Percentiles rank a stretch among this genome's conserved stretches.
phyloP scores from a whole-genome alignment of 2,329 filamentous ascomycete species.

The Hymenotorrendiella dingleyae region DNA sequence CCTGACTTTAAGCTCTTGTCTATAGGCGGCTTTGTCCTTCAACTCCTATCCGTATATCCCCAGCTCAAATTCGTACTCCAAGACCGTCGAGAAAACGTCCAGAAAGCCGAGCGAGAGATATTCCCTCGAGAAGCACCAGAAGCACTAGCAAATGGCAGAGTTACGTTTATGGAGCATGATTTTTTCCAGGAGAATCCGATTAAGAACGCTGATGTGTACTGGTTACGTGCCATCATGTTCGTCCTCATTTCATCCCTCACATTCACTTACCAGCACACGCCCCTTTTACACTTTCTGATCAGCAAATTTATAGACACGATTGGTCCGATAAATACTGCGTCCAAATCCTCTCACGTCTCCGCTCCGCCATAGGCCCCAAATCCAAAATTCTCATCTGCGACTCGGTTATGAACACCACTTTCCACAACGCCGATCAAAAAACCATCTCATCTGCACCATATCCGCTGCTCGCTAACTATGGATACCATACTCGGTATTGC shows the following conservation, averaged over 20 bases:
- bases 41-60: conserved; percentile 31
- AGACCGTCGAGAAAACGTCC: conserved; percentile 30
- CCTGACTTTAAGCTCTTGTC: conserved; percentile 29
- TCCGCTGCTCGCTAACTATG: conserved; percentile 29
- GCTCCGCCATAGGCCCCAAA: conserved; percentile 15
- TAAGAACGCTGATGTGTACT: too few species aligned
- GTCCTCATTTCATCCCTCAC: too few species aligned
- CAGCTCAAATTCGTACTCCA: conserved; percentile 33
- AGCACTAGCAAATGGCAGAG: too few species aligned
- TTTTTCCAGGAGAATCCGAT: too few species aligned
- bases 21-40: conserved; percentile 27
- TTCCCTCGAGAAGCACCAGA: too few species aligned
- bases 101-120: not conserved
- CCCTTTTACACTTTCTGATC: too few species aligned
- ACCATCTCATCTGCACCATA: not conserved
- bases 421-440: conserved; percentile 18
- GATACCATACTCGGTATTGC: conserved; percentile 26
- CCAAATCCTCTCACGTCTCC: too few species aligned
- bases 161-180: too few species aligned
- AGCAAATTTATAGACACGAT: too few species aligned
- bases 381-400: conserved; percentile 24
- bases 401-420: conserved; percentile 32
- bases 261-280: too few species aligned
- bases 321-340: too few species aligned
- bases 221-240: too few species aligned